Evolutionary conservation across 306 rosid species (phyloP), one percentile per base, ranked within the genome.

Genomic region (Myrica gale): DNA sequence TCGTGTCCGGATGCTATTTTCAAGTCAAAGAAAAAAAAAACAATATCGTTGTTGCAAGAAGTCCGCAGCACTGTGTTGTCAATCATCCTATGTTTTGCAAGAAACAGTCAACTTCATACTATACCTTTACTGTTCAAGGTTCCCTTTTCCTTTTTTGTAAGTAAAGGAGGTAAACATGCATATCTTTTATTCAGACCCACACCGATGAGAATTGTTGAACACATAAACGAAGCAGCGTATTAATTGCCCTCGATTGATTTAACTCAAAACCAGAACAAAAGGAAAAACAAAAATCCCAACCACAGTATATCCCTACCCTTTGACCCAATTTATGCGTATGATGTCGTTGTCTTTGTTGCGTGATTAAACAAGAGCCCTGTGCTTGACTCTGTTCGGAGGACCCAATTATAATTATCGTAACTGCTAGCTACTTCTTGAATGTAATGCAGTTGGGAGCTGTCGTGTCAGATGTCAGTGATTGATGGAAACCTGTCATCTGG

Each of bases 361-460:
- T 50, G 78, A 79, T 73, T 23, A 46, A 65, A 42, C 21, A 37
- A 42, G 53, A 75, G 73, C 68, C 77, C 19, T 11, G 21, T 19
- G 46, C 20, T 46, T 67, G 21, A 46, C 41, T 41, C 9, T 10
- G 12, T 1, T 51, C 65, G 23, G 74, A 52, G 23, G 72, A 68
- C 61, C 61, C 68, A 77, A 83, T 76, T 75, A 58, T 68, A 45
- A 76, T 65, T 61, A 20, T 56, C 74, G 71, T 53, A 86, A 84
- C 88, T 60, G 76, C 61, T 26, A 85, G 4, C 86, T 47, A 80
- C 82, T 74, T 77, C 69, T 78, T 87, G 75, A 89, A 85, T 86
- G 87, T 77, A 26, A 7, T 55, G 82, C 55, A 75, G 85, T 66
- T 70, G 79, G 71, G 73, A 73, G 74, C 65, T 78, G 55, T 60